Evolutionary conservation across 139 green algal genomes (phyloP).

Genomic region (Pleodorina starrii): DNA sequence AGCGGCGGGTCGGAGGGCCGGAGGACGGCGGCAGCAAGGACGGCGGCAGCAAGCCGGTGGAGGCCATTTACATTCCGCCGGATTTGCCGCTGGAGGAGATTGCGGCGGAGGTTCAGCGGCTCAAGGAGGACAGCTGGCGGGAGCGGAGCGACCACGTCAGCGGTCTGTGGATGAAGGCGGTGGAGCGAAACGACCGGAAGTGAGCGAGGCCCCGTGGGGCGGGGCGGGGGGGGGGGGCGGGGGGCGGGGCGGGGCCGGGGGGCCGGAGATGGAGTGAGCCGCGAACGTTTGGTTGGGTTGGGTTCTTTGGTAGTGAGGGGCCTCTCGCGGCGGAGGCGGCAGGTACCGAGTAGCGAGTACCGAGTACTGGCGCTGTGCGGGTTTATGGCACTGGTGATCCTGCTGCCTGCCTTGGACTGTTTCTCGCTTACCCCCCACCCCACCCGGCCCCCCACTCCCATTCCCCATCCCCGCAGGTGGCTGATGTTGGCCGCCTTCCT

Average conservation of each 20-base stretch:
- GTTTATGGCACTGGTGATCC: too few species aligned
- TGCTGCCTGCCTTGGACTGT: too few species aligned
- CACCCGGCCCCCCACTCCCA: not conserved
- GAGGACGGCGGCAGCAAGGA: not conserved
- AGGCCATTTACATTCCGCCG: slow-evolving; percentile 79
- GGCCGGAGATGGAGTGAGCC: too few species aligned
- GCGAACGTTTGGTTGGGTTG: too few species aligned
- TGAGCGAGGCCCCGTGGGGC: too few species aligned
- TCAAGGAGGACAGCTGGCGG: slow-evolving; percentile 78
- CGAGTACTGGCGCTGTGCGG: too few species aligned
- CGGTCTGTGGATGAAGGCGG: slow-evolving; percentile 72
- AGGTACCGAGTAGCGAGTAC: too few species aligned
- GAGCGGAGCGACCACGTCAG: slow-evolving; percentile 81
- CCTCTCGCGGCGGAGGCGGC: too few species aligned
- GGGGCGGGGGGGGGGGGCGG: too few species aligned
- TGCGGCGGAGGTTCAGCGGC: slow-evolving; percentile 74
- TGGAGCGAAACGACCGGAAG: slow-evolving; percentile 78
- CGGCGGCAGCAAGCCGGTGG: slow-evolving; percentile 57
- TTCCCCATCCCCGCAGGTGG: slow-evolving; percentile 60
- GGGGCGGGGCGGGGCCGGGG: too few species aligned
- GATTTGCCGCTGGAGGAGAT: slow-evolving; percentile 93
- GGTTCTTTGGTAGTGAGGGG: too few species aligned
- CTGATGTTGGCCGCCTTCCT: slow-evolving; percentile 83
- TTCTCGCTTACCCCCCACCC: not conserved
- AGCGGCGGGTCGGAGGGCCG: not conserved